phyloP scores from a whole-genome alignment of 106 monocot species.

The Apostasia shenzhenica region DNA sequence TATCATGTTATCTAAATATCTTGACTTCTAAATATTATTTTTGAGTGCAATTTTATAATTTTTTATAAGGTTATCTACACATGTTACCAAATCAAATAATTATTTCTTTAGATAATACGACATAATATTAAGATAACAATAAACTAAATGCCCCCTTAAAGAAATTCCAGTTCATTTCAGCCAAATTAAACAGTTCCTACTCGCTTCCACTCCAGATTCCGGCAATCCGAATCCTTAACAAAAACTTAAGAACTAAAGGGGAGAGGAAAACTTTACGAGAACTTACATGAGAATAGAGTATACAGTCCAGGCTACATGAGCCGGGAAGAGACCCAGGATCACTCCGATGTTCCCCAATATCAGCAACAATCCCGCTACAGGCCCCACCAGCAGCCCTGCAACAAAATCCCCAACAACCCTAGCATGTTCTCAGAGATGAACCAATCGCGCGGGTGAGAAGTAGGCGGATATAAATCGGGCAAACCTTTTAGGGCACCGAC shows the following conservation, averaged over 20 bases:
- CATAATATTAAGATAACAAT: too few relatives aligned
- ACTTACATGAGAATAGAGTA: constrained; percentile 62
- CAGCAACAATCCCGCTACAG: constrained; percentile 62
- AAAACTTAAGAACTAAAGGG: constrained; percentile 2
- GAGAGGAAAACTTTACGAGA: constrained; percentile 3
- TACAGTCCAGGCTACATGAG: constrained; percentile 76
- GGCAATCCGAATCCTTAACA: neutral
- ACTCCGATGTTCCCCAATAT: constrained; percentile 76
- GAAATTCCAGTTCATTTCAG: too few relatives aligned
- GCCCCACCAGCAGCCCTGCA: constrained; percentile 72
- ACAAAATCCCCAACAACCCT: constrained; percentile 1
- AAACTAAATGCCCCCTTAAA: too few relatives aligned
- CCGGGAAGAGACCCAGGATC: constrained; percentile 59
- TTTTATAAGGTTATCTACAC: too few relatives aligned
- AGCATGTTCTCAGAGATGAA: neutral
- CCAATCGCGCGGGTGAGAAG: neutral
- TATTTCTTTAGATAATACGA: too few relatives aligned
- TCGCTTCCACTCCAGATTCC: neutral
- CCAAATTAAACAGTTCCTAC: neutral
- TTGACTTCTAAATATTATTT: too few relatives aligned
- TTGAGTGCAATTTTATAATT: too few relatives aligned
- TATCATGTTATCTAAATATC: too few relatives aligned
- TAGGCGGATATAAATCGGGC: neutral
- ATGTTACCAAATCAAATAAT: too few relatives aligned
- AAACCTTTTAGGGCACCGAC: constrained; percentile 80